Conservation (phyloP, 352 stramenopile genomes). For the Phytophthora pluvialis region DNA sequence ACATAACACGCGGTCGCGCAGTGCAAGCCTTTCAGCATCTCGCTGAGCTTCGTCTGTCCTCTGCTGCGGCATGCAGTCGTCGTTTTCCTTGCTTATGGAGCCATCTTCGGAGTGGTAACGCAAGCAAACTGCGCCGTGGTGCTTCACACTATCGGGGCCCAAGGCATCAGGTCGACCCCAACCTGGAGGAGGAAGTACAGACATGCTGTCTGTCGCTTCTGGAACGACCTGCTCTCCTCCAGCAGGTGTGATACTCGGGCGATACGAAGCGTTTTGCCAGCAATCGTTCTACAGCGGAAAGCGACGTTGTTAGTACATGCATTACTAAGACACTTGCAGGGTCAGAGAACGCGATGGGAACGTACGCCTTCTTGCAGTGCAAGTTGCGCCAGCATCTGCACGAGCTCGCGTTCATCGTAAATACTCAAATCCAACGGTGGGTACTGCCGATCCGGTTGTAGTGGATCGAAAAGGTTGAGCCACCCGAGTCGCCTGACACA, state of each 20-base stretch:
- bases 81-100: constrained; percentile 1
- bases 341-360: background rate
- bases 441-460: constrained; percentile 79
- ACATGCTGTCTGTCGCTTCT: background rate
- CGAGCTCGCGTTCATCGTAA: constrained; percentile 78
- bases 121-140: constrained; percentile 60
- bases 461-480: constrained; percentile 86
- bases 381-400: constrained; percentile 80
- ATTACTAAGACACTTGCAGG: background rate
- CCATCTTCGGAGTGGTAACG: constrained; percentile 37
- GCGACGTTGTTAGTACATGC: background rate
- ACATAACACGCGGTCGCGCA: constrained; percentile 43
- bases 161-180: constrained; percentile 63
- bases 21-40: constrained; percentile 22
- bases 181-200: constrained; percentile 43
- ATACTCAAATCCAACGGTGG: constrained; percentile 70
- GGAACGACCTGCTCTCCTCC: background rate
- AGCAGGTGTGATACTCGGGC: constrained; percentile 7
- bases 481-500: constrained; percentile 74
- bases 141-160: constrained; percentile 65
- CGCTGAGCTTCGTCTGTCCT: constrained; percentile 20
- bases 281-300: background rate
- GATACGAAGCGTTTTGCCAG: constrained; percentile 31
- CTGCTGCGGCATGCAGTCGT: background rate
- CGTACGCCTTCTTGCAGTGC: constrained; percentile 69